These are phyloP conservation scores for Rhizomucor pusillus DNA, from an alignment of 371 early-diverging fungal genomes.

Conservation along the genomic window DNA sequence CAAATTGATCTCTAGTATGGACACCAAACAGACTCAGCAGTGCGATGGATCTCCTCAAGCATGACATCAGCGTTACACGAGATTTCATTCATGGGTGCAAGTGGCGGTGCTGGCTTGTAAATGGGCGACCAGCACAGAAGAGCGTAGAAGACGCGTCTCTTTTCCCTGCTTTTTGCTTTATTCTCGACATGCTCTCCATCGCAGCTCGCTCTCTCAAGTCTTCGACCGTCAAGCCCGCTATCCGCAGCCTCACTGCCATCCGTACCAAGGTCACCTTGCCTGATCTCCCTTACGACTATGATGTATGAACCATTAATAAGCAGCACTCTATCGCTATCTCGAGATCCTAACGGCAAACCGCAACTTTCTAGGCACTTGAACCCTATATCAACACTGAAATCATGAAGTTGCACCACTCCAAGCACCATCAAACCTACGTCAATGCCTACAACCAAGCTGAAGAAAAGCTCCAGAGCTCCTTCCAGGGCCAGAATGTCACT, in stretches of 20 bases:
- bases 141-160: background rate
- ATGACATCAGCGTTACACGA: too few species aligned
- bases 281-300: constrained; percentile 73
- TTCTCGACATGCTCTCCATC: constrained; percentile 37
- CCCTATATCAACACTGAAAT: constrained; percentile 93
- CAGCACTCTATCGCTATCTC: background rate
- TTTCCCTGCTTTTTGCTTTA: constrained; percentile 4
- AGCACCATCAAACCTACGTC: constrained; percentile 91
- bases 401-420: constrained; percentile 94
- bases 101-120: background rate
- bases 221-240: constrained; percentile 25
- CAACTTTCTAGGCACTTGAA: constrained; percentile 78
- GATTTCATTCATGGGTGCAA: too few species aligned
- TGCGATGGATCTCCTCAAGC: too few species aligned
- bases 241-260: constrained; percentile 48
- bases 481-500: constrained; percentile 67
- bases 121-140: background rate
- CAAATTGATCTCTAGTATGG: too few species aligned
- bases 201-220: constrained; percentile 47
- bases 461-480: constrained; percentile 73
- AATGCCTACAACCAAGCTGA: constrained; percentile 56
- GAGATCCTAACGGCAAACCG: constrained; percentile 8
- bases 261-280: constrained; percentile 70
- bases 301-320: constrained; percentile 34
- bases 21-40: too few species aligned